Evolutionary conservation across 169 alveolate genomes (phyloP).

Genomic region (Eimeria maxima): DNA sequence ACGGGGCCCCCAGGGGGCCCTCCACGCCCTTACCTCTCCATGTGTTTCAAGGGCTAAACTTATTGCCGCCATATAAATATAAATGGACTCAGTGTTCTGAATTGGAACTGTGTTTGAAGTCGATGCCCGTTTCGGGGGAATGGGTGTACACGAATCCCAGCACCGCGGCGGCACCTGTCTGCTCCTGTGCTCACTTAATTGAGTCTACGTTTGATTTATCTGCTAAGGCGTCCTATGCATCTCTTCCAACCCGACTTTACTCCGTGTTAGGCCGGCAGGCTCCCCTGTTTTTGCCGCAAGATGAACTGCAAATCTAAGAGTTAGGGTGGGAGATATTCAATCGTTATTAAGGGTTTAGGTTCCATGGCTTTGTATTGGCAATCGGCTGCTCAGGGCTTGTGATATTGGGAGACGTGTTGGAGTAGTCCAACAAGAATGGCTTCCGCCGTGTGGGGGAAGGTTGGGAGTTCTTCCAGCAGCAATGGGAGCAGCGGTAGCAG

Average conservation of each 20-base stretch:
- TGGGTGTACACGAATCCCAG: background rate
- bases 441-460: slow-evolving; percentile 16
- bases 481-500: slow-evolving; percentile 9
- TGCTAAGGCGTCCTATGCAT: background rate
- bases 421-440: background rate
- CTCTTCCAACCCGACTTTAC: background rate
- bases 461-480: slow-evolving; percentile 7
- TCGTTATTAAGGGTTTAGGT: background rate
- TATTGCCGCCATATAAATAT: background rate
- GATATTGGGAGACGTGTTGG: background rate
- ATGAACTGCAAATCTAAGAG: background rate
- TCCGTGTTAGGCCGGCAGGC: background rate
- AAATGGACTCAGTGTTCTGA: background rate
- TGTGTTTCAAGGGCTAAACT: background rate
- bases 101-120: background rate
- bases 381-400: background rate
- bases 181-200: background rate
- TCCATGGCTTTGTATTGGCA: background rate
- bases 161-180: background rate
- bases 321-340: background rate
- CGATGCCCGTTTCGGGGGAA: background rate
- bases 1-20: slow-evolving; percentile 35
- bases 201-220: background rate
- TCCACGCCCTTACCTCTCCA: background rate
- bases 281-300: background rate